These are phyloP conservation scores for Fraxinus cuspidata DNA, from an alignment of 257 asterid genomes.

Conservation along the genomic window DNA sequence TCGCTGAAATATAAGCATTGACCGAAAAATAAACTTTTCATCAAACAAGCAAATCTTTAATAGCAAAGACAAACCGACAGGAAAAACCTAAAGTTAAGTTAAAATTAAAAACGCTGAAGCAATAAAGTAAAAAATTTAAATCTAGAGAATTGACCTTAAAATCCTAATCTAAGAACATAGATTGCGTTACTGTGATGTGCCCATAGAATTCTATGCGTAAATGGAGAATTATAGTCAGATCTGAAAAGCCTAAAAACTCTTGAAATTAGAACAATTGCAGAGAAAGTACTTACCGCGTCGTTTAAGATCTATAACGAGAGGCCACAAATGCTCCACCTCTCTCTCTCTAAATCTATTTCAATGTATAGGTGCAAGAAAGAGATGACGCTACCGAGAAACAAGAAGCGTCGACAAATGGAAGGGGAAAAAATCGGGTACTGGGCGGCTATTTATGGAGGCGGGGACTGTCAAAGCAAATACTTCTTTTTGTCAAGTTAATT, in stretches of 20 bases:
- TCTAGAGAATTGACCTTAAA: constrained; percentile 1
- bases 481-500: too few relatives aligned
- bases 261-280: not conserved
- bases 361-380: not conserved
- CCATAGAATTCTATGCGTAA: constrained; percentile 9
- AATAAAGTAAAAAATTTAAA: not conserved
- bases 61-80: not conserved
- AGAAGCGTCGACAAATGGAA: not conserved
- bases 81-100: not conserved
- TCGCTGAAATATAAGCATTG: not conserved
- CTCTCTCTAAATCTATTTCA: not conserved
- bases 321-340: constrained; percentile 6
- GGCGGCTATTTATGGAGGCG: not conserved
- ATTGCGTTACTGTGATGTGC: not conserved
- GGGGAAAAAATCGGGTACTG: not conserved
- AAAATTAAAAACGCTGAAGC: not conserved
- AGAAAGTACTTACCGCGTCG: constrained; percentile 29
- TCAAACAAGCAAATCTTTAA: not conserved
- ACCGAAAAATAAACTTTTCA: not conserved
- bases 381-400: not conserved
- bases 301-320: not conserved
- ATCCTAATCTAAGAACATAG: constrained; percentile 40
- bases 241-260: constrained; percentile 10
- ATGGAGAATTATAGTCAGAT: constrained; percentile 24
- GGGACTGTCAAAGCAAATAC: not conserved